These are phyloP conservation scores for Codiaeum variegatum DNA, from an alignment of 441 rosid genomes.

Conservation along the genomic window DNA sequence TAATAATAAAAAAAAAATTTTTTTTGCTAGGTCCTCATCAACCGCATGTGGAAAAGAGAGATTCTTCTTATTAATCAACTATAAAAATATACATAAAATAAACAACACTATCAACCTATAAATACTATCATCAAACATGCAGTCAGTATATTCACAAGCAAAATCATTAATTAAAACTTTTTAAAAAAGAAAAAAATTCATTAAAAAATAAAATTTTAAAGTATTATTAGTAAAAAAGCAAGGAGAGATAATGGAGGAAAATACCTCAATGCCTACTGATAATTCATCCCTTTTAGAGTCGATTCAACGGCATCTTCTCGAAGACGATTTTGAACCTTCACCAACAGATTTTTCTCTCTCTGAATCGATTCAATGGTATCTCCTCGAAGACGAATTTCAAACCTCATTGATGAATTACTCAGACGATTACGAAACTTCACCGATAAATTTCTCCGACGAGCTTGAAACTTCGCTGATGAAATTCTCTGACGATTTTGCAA, in stretches of 20 bases:
- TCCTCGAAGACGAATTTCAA: slow-evolving; percentile 22
- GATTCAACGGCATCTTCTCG: slow-evolving; percentile 25
- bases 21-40: too few relatives aligned
- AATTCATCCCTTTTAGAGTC: slow-evolving; percentile 17
- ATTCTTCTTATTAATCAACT: too few relatives aligned
- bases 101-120: too few relatives aligned
- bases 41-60: too few relatives aligned
- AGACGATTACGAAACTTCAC: slow-evolving; percentile 1
- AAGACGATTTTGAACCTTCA: slow-evolving; percentile 16
- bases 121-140: too few relatives aligned
- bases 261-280: neutral
- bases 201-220: too few relatives aligned
- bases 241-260: neutral
- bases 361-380: neutral
- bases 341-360: neutral
- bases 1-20: too few relatives aligned
- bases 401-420: neutral
- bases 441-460: neutral
- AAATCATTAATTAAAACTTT: too few relatives aligned
- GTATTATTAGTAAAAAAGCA: neutral
- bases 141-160: too few relatives aligned
- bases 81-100: too few relatives aligned
- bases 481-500: slow-evolving; percentile 20
- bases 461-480: too few relatives aligned
- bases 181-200: too few relatives aligned